Conservation (phyloP, 129 eudicot species). For the Arctium lappa region DNA sequence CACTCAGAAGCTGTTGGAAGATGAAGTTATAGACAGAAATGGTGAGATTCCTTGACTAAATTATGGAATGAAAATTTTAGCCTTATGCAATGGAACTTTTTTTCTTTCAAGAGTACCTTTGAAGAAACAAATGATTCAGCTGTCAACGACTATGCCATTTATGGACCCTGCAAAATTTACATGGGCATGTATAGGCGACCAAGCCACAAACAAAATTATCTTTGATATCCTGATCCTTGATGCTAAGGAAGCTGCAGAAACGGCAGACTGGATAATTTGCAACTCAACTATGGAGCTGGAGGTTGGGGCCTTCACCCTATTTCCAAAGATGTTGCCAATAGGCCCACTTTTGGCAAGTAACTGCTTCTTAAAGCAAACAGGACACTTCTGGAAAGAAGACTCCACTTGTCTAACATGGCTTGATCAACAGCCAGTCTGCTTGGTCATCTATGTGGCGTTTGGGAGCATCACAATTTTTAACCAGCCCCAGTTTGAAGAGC, state of each 20-base stretch:
- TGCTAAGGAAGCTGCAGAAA: conserved; percentile 17
- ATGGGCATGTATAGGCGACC: conserved; percentile 38
- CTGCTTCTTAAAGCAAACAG: conserved; percentile 24
- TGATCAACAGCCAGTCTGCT: conserved; percentile 37
- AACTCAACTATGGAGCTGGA: conserved; percentile 49
- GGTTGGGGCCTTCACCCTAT: conserved; percentile 22
- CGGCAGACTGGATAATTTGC: conserved; percentile 40
- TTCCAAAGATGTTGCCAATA: conserved; percentile 41
- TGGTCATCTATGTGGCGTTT: conserved; percentile 58
- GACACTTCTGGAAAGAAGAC: conserved; percentile 56
- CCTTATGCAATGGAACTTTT: not conserved
- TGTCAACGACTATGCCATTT: conserved; percentile 41
- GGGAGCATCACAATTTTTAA: conserved; percentile 51
- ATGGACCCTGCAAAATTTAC: conserved; percentile 32
- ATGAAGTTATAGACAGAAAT: conserved; percentile 29
- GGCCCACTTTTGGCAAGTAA: conserved; percentile 52
- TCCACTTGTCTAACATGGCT: conserved; percentile 56
- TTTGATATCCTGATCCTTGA: not conserved
- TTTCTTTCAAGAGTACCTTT: conserved; percentile 32
- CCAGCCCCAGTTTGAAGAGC: conserved; percentile 41
- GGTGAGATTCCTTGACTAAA: conserved; percentile 3
- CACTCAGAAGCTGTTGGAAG: conserved; percentile 36
- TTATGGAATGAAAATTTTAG: not conserved
- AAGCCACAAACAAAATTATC: not conserved
- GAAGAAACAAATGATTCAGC: conserved; percentile 33